phyloP scores from a whole-genome alignment of 352 stramenopile species.

The Thalassiosira mediterranea region DNA sequence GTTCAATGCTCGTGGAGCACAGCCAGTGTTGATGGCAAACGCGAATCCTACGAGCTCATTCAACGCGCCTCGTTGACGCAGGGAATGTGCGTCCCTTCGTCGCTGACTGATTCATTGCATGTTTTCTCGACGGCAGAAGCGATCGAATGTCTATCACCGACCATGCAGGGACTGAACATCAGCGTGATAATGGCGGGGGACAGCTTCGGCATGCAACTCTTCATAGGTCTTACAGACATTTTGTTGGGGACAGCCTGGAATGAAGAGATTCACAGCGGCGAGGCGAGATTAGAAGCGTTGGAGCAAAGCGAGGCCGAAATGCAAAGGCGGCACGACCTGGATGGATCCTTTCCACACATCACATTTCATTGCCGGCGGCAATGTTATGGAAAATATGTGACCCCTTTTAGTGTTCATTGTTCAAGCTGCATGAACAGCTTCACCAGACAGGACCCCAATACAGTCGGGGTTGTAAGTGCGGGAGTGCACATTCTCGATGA shows the following conservation, averaged over 20 bases:
- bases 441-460: neutral
- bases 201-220: slow-evolving; percentile 31
- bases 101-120: neutral
- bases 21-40: neutral
- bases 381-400: neutral
- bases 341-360: slow-evolving; percentile 7
- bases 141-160: slow-evolving; percentile 12
- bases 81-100: slow-evolving; percentile 20
- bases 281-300: neutral
- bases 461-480: neutral
- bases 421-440: neutral
- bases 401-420: too few species aligned
- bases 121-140: slow-evolving; percentile 27
- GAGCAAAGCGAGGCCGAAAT: neutral
- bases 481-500: slow-evolving; percentile 1
- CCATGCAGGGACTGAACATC: neutral
- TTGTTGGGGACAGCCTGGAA: slow-evolving; percentile 11
- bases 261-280: slow-evolving; percentile 1
- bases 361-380: slow-evolving; percentile 4
- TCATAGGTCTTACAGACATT: slow-evolving; percentile 22
- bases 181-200: slow-evolving; percentile 24
- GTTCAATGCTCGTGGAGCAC: slow-evolving; percentile 26
- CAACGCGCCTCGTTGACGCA: slow-evolving; percentile 11
- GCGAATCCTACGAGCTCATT: neutral
- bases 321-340: neutral